Conservation (phyloP, 1,284 basidiomycete genomes). For the Bondarzewia mesenterica region DNA sequence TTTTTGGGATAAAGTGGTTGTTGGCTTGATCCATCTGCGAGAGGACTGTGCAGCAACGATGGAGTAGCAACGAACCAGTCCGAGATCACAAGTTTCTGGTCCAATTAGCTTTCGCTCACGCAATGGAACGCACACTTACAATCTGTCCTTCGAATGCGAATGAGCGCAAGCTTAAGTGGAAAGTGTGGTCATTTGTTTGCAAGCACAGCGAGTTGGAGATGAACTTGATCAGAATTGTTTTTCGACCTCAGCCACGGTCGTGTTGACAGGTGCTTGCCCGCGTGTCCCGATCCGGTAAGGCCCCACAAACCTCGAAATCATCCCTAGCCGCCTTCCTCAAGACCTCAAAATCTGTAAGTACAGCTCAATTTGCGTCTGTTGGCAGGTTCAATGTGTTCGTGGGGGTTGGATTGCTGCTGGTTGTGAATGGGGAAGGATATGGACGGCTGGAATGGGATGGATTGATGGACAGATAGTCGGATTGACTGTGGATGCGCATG, state of each 20-base stretch:
- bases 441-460: slow-evolving; percentile 15
- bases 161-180: no score
- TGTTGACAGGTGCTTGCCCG: slow-evolving; percentile 11
- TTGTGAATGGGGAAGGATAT: neutral
- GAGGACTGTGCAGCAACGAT: no score
- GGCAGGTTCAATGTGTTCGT: neutral
- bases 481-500: neutral
- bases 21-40: no score
- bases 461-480: slow-evolving; percentile 16
- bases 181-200: no score
- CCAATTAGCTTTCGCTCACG: no score
- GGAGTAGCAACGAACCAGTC: no score
- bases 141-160: no score
- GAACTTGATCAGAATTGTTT: no score
- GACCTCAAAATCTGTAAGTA: slow-evolving; percentile 32
- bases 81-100: no score
- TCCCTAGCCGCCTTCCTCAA: slow-evolving; percentile 22
- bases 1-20: no score
- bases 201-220: no score
- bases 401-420: neutral
- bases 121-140: no score
- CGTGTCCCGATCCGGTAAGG: neutral
- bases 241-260: neutral
- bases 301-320: slow-evolving; percentile 2
- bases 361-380: neutral